A percentile compares a stretch with the other conserved stretches of the same genome.
Conservation (phyloP, 352 stramenopile species). For the Poterioochromonas sp. region DNA sequence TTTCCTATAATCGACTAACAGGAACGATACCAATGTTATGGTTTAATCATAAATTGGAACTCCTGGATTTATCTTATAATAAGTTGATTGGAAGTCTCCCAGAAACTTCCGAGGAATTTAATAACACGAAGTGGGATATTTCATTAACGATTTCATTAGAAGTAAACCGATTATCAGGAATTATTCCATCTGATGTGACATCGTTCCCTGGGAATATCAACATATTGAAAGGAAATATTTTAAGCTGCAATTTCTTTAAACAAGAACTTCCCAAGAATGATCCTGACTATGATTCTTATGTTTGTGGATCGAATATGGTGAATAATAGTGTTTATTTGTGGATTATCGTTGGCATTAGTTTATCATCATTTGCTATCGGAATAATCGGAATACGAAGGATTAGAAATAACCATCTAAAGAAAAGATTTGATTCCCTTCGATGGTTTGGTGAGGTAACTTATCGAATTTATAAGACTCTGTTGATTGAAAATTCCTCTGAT, state of each 20-base stretch:
- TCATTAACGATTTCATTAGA: neutral
- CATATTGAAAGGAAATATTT: neutral
- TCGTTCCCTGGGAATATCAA: neutral
- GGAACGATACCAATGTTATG: neutral
- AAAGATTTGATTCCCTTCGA: too few relatives aligned
- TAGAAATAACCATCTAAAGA: too few relatives aligned
- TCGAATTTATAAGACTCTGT: too few relatives aligned
- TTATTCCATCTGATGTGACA: neutral
- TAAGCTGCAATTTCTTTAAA: neutral
- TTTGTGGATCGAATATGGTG: neutral
- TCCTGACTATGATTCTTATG: neutral
- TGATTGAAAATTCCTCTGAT: too few relatives aligned
- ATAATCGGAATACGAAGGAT: too few relatives aligned
- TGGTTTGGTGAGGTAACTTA: too few relatives aligned
- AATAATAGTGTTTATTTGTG: neutral
- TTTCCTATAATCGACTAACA: neutral
- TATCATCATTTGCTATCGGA: too few relatives aligned
- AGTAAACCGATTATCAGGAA: slow-evolving; percentile 2
- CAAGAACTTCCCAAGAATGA: neutral
- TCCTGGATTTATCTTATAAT: neutral
- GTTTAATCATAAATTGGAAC: neutral
- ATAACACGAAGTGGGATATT: neutral
- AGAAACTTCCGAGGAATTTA: neutral
- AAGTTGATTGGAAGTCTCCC: neutral
- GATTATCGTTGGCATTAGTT: too few relatives aligned